Conservation (phyloP, 805 yeast genomes). For the Debaryomyces prosopidis region DNA sequence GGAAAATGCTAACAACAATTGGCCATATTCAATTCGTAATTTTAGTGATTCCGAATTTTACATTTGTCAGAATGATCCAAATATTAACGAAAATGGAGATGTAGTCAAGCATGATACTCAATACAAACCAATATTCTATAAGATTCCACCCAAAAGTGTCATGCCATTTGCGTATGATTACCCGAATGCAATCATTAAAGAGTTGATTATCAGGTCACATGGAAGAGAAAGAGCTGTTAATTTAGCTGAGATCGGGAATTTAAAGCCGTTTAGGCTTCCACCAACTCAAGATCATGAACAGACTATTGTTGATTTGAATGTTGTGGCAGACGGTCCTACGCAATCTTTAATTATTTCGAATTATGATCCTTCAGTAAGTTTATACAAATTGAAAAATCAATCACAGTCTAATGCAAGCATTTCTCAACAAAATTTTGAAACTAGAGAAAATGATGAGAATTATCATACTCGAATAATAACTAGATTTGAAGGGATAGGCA, state of each 20-base stretch:
- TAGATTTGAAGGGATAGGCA: constrained; percentile 80
- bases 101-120: constrained; percentile 48
- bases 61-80: constrained; percentile 84
- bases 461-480: constrained; percentile 55
- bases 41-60: constrained; percentile 85
- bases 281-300: constrained; percentile 37
- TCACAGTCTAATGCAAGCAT: constrained; percentile 30
- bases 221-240: constrained; percentile 78
- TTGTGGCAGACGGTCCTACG: constrained; percentile 94
- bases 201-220: constrained; percentile 68
- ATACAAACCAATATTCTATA: constrained; percentile 78
- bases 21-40: constrained; percentile 94
- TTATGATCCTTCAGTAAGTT: constrained; percentile 74
- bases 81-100: constrained; percentile 61
- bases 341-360: constrained; percentile 84
- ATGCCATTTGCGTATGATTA: constrained; percentile 99
- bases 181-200: constrained; percentile 87
- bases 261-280: constrained; percentile 82
- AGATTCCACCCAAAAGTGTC: constrained; percentile 83
- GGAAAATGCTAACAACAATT: constrained; percentile 66
- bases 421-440: constrained; percentile 53
- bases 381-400: constrained; percentile 55
- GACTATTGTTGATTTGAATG: constrained; percentile 78
- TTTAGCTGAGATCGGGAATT: constrained; percentile 88
- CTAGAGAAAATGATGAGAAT: constrained; percentile 53